phyloP scores from a whole-genome alignment of 1,284 basidiomycete genomes.

The Amylostereum areolatum region DNA sequence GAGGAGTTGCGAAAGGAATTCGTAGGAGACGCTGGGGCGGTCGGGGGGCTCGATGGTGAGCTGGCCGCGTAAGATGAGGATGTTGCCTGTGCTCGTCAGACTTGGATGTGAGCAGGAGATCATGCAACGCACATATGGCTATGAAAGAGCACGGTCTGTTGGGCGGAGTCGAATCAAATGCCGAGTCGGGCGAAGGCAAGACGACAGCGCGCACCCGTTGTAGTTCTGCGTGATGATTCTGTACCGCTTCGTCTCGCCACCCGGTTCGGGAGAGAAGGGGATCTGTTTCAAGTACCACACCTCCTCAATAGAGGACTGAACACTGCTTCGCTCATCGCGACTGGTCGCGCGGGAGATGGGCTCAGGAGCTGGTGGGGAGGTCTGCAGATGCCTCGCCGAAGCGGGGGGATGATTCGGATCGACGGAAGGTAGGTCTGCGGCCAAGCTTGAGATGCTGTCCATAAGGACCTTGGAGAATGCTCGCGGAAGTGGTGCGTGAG shows the following conservation, averaged over 20 bases:
- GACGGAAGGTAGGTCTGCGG: too few species aligned
- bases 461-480: too few species aligned
- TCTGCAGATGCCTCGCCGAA: too few species aligned
- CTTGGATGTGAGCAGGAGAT: not conserved
- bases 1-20: conserved; percentile 75
- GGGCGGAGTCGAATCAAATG: conserved; percentile 4
- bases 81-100: conserved; percentile 54
- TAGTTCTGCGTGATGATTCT: conserved; percentile 81
- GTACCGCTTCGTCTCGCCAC: conserved; percentile 28
- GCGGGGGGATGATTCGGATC: too few species aligned
- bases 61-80: conserved; percentile 73
- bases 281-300: conserved; percentile 80
- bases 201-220: conserved; percentile 52
- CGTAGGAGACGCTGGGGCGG: conserved; percentile 74
- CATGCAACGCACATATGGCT: conserved; percentile 51
- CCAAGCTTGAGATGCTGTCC: too few species aligned
- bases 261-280: conserved; percentile 37
- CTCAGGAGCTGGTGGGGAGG: too few species aligned
- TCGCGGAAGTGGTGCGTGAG: too few species aligned
- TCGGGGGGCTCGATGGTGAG: conserved; percentile 63
- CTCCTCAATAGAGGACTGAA: conserved; percentile 29
- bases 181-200: not conserved
- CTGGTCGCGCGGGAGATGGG: not conserved
- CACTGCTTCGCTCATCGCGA: not conserved
- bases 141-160: conserved; percentile 84